Conservation (phyloP, 73 alveolate genomes). For the Tetrahymena malaccensis region DNA sequence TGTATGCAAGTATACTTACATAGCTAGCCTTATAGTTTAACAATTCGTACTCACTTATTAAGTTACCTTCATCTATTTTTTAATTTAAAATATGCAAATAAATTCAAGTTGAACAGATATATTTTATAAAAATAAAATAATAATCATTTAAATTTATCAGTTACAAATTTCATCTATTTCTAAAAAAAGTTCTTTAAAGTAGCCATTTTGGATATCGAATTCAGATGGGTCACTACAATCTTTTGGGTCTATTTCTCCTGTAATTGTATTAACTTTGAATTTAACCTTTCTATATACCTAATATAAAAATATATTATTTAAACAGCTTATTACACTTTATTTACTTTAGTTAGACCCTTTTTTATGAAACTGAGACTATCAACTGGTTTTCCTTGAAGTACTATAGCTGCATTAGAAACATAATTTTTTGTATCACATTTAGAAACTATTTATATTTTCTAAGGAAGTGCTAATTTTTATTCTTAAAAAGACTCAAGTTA, state of each 20-base stretch:
- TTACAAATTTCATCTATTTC: neutral
- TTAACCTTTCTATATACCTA: neutral
- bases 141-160: neutral
- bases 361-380: slow-evolving; percentile 11
- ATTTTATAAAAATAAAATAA: no score
- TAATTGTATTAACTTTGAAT: neutral
- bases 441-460: slow-evolving; percentile 28
- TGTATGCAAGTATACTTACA: slow-evolving; percentile 17
- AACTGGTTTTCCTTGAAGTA: slow-evolving; percentile 13
- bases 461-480: slow-evolving; percentile 27
- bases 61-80: slow-evolving; percentile 24
- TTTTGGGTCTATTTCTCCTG: slow-evolving; percentile 16
- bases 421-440: slow-evolving; percentile 12
- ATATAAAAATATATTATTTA: neutral
- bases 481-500: slow-evolving; percentile 20
- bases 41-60: slow-evolving; percentile 33
- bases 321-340: neutral
- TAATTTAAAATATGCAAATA: no score
- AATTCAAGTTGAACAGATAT: no score
- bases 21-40: slow-evolving; percentile 20
- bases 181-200: slow-evolving; percentile 1
- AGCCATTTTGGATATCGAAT: neutral
- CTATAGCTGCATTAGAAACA: slow-evolving; percentile 11
- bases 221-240: slow-evolving; percentile 17
- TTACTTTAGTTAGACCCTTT: slow-evolving; percentile 16